Evolutionary conservation across 495 filamentous ascomycete species (phyloP).

Genomic region (Lepidopterella palustris): DNA sequence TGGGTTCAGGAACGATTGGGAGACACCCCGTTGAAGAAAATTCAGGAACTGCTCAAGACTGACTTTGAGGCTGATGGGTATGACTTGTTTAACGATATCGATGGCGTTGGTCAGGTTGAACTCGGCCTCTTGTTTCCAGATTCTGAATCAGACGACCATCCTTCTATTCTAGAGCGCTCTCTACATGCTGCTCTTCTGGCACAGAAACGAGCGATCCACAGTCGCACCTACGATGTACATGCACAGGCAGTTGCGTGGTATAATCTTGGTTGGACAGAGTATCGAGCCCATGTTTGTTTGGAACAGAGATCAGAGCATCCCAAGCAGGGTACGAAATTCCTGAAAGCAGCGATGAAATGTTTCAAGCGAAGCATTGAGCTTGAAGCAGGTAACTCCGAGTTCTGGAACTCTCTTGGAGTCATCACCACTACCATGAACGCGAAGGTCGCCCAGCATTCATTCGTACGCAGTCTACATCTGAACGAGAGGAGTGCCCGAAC

Average conservation of each 20-base stretch:
- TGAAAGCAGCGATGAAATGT: constrained; percentile 78
- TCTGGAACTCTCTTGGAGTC: constrained; percentile 95
- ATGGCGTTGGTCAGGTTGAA: constrained; percentile 55
- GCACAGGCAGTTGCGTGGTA: constrained; percentile 96
- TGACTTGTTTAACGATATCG: constrained; percentile 60
- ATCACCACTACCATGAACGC: constrained; percentile 78
- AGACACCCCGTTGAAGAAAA: constrained; percentile 50
- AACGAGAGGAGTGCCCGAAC: constrained; percentile 75
- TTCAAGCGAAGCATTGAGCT: constrained; percentile 97
- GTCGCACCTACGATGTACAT: constrained; percentile 66
- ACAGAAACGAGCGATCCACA: constrained; percentile 76
- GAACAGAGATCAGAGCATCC: constrained; percentile 37
- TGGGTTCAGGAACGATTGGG: constrained; percentile 59
- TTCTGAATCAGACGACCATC: constrained; percentile 43
- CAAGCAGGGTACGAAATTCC: constrained; percentile 51
- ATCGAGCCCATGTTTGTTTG: constrained; percentile 65
- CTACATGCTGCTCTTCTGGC: constrained; percentile 70
- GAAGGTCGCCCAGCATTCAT: constrained; percentile 84
- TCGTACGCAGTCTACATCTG: constrained; percentile 87
- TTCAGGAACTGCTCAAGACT: constrained; percentile 50
- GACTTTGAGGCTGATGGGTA: constrained; percentile 41
- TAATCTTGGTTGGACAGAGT: constrained; percentile 92
- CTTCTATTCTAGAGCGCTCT: constrained; percentile 43
- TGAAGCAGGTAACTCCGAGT: constrained; percentile 90
- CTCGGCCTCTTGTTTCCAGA: constrained; percentile 25